Evolutionary conservation across 108 stramenopile genomes (phyloP), one percentile per base, ranked within the genome.

Genomic region (Cyclotella sp.): DNA sequence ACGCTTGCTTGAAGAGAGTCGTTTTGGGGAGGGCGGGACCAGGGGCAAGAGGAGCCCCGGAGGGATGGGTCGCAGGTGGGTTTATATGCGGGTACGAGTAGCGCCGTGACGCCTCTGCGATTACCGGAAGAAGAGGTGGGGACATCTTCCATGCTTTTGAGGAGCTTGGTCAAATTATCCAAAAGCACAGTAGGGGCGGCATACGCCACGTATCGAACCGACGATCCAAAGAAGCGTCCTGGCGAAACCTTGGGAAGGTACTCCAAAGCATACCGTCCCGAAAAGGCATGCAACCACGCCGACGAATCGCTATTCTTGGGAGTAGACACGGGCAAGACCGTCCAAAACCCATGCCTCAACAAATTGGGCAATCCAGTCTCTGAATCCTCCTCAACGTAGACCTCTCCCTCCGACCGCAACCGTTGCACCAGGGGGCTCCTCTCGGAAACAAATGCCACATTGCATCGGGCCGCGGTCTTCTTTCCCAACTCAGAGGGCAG

Each of bases 201-300:
- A 42, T 88, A 95, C 22, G 90, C 84, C 9, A 90, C 91, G 46
- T 78, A 82, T 39, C 82, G 85, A 0, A 84, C 79, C 14, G 79
- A 79, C 5, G 75, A 52, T 43, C 77, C 79, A 63, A 95, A 95
- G 79, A 95, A 95, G 14, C 82, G 76, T 4, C 91, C 90, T 6
- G 93, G 93, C 1, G 93, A 95, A 21, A 92, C 39, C 78, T 95
- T 95, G 29, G 93, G 93, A 30, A 94, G 70, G 44, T 90, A 66
- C 41, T 44, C 65, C 24, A 91, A 43, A 10, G 77, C 51, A 42
- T 79, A 85, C 27, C 47, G 54, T 15, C 80, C 80, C 7, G 62
- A 65, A 49, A 81, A 81, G 27, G 80, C 73, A 66, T 75, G 73
- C 27, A 75, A 15, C 80, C 80, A 81, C 1, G 13, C 55, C 12